Conservation (phyloP, 768 basidiomycete species). For the Xerocomus spinulosus region DNA sequence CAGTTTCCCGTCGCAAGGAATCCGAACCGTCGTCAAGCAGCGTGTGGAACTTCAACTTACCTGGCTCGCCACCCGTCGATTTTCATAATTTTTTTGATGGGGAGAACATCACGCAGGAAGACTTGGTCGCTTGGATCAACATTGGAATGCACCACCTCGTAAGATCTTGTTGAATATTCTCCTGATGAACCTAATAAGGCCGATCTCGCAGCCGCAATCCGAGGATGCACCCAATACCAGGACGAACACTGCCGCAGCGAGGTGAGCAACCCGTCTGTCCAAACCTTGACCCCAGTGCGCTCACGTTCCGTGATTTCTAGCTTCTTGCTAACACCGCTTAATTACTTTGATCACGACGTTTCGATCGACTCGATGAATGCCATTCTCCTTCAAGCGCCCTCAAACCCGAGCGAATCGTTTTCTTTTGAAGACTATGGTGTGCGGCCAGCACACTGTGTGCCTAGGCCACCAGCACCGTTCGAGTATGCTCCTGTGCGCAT, state of each 20-base stretch:
- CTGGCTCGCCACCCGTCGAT: conserved; percentile 50
- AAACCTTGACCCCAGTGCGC: not conserved
- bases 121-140: conserved; percentile 64
- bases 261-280: conserved; percentile 30
- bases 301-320: conserved; percentile 23
- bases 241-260: conserved; percentile 51
- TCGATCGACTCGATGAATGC: conserved; percentile 56
- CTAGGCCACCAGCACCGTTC: conserved; percentile 35
- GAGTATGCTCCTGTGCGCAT: conserved; percentile 34
- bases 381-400: conserved; percentile 42
- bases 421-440: conserved; percentile 52
- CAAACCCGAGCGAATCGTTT: conserved; percentile 36
- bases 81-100: conserved; percentile 62
- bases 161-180: not conserved
- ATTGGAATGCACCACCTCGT: conserved; percentile 64
- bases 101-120: conserved; percentile 59
- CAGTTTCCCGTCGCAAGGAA: conserved; percentile 55
- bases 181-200: not conserved
- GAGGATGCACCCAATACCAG: conserved; percentile 63
- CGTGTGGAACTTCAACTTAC: conserved; percentile 62
- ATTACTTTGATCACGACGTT: conserved; percentile 61
- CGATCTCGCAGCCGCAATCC: conserved; percentile 44
- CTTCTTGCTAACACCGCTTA: conserved; percentile 57
- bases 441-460: conserved; percentile 36
- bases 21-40: conserved; percentile 53